Evolutionary conservation across 371 early-diverging fungal species (phyloP).

Genomic region (Mortierella sp.): DNA sequence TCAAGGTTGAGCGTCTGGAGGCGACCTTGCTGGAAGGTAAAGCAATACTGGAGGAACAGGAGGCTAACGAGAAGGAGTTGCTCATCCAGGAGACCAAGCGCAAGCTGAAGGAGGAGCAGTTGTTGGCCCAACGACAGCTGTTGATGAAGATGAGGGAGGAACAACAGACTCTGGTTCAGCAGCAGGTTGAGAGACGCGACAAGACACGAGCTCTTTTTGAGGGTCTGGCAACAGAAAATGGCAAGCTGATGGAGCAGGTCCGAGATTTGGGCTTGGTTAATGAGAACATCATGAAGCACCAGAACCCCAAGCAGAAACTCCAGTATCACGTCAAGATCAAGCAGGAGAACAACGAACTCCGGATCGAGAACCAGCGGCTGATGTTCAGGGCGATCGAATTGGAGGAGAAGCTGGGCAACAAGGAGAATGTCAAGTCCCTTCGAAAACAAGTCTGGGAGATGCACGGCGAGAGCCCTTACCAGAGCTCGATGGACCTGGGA

Average conservation of each 20-base stretch:
- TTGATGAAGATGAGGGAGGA: conserved; percentile 51
- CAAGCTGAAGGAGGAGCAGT: conserved; percentile 48
- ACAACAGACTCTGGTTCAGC: conserved; percentile 36
- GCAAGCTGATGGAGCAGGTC: conserved; percentile 58
- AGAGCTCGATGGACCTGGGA: conserved; percentile 14
- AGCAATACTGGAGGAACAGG: conserved; percentile 38
- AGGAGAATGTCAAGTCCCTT: conserved; percentile 51
- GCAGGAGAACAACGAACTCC: conserved; percentile 62
- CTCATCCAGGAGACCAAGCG: conserved; percentile 33
- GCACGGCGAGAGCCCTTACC: conserved; percentile 38
- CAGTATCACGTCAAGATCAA: conserved; percentile 65
- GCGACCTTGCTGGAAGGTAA: conserved; percentile 35
- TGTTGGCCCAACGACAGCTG: conserved; percentile 40
- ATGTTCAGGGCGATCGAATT: conserved; percentile 56
- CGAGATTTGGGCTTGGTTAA: conserved; percentile 52
- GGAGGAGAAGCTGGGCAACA: conserved; percentile 54
- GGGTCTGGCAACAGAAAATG: conserved; percentile 59
- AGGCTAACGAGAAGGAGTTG: conserved; percentile 26
- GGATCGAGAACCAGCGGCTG: conserved; percentile 57
- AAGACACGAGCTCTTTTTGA: conserved; percentile 54
- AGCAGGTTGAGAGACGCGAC: conserved; percentile 41
- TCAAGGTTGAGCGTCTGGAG: conserved; percentile 37
- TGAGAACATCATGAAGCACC: conserved; percentile 59
- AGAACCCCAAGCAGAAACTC: conserved; percentile 61
- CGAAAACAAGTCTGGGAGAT: conserved; percentile 53